phyloP scores from a whole-genome alignment of 345 rosid species.

The Rhodamnia argentea region DNA sequence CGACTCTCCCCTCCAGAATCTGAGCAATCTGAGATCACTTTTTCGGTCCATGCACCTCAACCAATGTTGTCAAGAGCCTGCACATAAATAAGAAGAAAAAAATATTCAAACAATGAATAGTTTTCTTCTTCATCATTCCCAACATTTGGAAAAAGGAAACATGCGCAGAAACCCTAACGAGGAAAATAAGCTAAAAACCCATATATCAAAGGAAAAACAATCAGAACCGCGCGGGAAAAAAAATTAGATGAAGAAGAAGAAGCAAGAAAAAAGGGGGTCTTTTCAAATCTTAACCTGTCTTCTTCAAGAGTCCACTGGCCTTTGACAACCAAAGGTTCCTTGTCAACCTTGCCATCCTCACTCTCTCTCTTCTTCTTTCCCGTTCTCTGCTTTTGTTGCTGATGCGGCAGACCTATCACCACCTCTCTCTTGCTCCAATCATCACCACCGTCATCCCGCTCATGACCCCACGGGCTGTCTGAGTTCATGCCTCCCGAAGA shows the following conservation, averaged over 20 bases:
- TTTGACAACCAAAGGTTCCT: neutral
- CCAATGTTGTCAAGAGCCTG: neutral
- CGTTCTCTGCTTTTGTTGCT: neutral
- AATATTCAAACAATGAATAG: neutral
- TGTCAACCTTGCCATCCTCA: neutral
- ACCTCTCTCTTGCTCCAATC: neutral
- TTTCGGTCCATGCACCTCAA: neutral
- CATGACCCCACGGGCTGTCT: neutral
- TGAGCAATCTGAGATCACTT: slow-evolving; percentile 4
- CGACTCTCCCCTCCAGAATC: neutral
- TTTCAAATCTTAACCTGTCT: neutral
- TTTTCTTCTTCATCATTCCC: neutral
- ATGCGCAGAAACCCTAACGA: neutral
- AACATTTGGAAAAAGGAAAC: neutral
- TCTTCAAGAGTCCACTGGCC: neutral
- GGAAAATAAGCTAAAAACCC: neutral
- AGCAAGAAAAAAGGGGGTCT: neutral
- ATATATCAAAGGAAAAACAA: neutral
- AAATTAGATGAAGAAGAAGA: neutral
- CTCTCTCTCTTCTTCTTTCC: neutral
- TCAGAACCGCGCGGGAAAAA: neutral
- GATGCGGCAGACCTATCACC: neutral
- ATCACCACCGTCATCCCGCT: neutral
- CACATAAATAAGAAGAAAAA: neutral
- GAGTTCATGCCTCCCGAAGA: neutral